phyloP scores from a whole-genome alignment of 1,139 yeast species.

The Taphrina communis region DNA sequence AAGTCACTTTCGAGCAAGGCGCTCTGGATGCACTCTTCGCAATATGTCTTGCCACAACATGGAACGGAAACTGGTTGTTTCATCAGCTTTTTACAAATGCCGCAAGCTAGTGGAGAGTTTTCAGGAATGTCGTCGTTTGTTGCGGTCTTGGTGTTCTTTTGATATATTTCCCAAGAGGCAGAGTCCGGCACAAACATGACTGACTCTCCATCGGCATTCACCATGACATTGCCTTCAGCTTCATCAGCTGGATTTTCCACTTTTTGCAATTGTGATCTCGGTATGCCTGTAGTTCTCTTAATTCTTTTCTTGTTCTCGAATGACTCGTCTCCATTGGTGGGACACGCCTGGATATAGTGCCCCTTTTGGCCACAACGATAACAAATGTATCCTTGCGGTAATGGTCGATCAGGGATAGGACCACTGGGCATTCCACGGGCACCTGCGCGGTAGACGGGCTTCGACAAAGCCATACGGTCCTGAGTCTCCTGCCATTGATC shows the following conservation, averaged over 20 bases:
- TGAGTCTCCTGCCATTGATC: constrained; percentile 96
- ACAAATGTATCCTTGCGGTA: constrained; percentile 95
- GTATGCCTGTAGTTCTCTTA: constrained; percentile 95
- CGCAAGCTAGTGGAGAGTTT: constrained; percentile 67
- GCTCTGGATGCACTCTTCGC: constrained; percentile 72
- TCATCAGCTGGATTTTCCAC: constrained; percentile 62
- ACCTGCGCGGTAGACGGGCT: constrained; percentile 47
- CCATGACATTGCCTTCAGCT: constrained; percentile 70
- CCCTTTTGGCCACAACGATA: constrained; percentile 94
- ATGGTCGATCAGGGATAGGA: constrained; percentile 65
- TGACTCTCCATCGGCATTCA: constrained; percentile 92
- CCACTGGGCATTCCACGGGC: constrained; percentile 49
- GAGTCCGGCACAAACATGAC: constrained; percentile 91
- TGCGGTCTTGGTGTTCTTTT: constrained; percentile 58
- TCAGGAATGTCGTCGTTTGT: constrained; percentile 60
- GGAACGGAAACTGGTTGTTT: constrained; percentile 83
- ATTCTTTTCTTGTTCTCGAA: constrained; percentile 85
- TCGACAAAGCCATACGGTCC: constrained; percentile 66
- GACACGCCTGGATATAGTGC: constrained; percentile 96
- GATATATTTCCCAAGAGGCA: constrained; percentile 86
- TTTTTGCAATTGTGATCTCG: constrained; percentile 85
- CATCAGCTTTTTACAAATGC: constrained; percentile 66
- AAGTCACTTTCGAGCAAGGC: constrained; percentile 80
- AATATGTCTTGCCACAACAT: constrained; percentile 69
- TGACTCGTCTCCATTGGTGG: constrained; percentile 88